These are phyloP conservation scores for Eucommia ulmoides DNA, from an alignment of 257 asterid genomes.

Conservation along the genomic window DNA sequence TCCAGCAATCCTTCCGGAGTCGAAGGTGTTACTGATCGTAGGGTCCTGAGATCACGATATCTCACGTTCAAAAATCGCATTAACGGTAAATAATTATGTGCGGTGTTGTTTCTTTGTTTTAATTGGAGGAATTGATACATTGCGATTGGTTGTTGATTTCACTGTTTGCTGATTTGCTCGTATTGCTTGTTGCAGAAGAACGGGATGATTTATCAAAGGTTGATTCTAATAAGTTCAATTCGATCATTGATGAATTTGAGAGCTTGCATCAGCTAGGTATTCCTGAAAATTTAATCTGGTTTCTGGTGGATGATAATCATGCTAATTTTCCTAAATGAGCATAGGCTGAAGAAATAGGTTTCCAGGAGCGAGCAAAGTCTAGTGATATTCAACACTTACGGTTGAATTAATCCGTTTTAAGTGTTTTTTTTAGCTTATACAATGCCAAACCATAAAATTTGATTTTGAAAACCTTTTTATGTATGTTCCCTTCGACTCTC, in stretches of 20 bases:
- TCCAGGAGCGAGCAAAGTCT: too few species aligned
- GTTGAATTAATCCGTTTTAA: too few species aligned
- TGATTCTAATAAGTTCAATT: conserved; percentile 52
- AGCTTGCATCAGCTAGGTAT: conserved; percentile 73
- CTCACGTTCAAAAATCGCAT: conserved; percentile 25
- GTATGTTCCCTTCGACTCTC: too few species aligned
- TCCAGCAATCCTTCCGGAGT: not conserved
- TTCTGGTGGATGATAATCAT: too few species aligned
- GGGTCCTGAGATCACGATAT: conserved; percentile 33
- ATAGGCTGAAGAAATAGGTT: too few species aligned
- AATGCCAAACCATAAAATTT: too few species aligned
- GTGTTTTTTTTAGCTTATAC: too few species aligned
- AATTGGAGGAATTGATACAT: not conserved
- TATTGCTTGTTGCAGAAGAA: conserved; percentile 43
- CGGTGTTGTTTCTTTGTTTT: not conserved
- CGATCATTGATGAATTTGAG: conserved; percentile 73
- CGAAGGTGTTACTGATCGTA: conserved; percentile 14
- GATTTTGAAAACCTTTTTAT: too few species aligned
- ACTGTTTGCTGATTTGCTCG: not conserved
- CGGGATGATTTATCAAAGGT: conserved; percentile 58
- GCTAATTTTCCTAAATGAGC: too few species aligned
- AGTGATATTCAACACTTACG: too few species aligned
- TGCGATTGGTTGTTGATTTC: not conserved
- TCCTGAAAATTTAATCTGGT: too few species aligned
- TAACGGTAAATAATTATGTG: not conserved